phyloP scores from a whole-genome alignment of 768 basidiomycete genomes.

The Pluteus cervinus region DNA sequence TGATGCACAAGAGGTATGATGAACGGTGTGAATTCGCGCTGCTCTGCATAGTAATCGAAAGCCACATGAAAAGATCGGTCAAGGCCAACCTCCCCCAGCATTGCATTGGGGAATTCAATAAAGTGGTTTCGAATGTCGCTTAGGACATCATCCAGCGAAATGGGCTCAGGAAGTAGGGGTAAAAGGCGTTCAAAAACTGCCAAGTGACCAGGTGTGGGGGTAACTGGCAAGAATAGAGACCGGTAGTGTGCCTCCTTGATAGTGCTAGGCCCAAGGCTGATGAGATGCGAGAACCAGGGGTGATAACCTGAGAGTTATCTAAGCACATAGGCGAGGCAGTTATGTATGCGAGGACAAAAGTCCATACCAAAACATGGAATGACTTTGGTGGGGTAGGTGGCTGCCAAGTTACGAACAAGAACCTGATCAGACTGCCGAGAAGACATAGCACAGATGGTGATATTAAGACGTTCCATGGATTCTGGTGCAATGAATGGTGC shows the following conservation, averaged over 20 bases:
- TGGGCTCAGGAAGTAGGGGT: conserved; percentile 65
- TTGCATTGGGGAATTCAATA: conserved; percentile 53
- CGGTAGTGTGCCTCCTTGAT: conserved; percentile 75
- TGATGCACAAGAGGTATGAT: conserved; percentile 79
- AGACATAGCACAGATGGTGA: conserved; percentile 84
- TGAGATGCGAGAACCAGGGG: conserved; percentile 88
- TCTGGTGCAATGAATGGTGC: conserved; percentile 36
- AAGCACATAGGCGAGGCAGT: conserved; percentile 9
- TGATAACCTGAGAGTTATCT: conserved; percentile 61
- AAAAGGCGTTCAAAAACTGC: conserved; percentile 54
- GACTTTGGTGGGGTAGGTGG: conserved; percentile 54
- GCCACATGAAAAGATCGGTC: conserved; percentile 80
- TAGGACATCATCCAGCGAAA: conserved; percentile 52
- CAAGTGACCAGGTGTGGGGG: conserved; percentile 19
- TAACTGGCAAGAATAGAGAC: conserved; percentile 49
- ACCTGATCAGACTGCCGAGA: conserved; percentile 60
- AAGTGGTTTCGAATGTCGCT: conserved; percentile 56
- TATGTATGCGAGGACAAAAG: conserved; percentile 7
- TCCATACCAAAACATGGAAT: conserved; percentile 85
- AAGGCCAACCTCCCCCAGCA: conserved; percentile 92
- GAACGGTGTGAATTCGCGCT: conserved; percentile 68
- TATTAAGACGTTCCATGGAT: conserved; percentile 49
- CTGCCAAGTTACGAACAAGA: conserved; percentile 62
- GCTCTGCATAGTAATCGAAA: conserved; percentile 39
- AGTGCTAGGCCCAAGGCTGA: conserved; percentile 38